Evolutionary conservation across 2,329 filamentous ascomycete species (phyloP).

Genomic region (Xylariales sp.): DNA sequence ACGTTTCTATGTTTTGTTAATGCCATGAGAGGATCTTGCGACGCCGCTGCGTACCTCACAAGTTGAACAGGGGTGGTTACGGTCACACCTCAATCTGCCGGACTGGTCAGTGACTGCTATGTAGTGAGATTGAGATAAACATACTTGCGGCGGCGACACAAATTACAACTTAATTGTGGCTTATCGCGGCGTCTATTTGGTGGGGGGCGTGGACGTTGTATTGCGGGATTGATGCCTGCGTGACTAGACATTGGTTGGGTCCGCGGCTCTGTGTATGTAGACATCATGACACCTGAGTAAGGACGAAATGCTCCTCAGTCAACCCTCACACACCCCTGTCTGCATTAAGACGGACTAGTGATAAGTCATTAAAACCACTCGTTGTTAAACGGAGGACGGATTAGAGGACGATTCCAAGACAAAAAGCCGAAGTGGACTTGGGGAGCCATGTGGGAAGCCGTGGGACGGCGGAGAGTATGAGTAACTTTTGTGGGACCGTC

Average conservation of each 20-base stretch:
- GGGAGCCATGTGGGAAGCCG: no score
- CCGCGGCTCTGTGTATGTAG: conserved; percentile 19
- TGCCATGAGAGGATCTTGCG: background rate
- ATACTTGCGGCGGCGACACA: conserved; percentile 42
- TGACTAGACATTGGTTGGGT: background rate
- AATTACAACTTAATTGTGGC: conserved; percentile 41
- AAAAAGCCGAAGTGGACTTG: conserved; percentile 1
- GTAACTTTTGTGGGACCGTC: conserved; percentile 24
- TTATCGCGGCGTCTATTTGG: conserved; percentile 43
- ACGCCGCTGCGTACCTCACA: conserved; percentile 31
- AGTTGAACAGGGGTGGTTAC: conserved; percentile 39
- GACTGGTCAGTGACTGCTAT: conserved; percentile 12
- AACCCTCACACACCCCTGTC: conserved; percentile 23
- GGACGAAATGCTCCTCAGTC: conserved; percentile 3
- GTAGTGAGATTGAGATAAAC: conserved; percentile 4
- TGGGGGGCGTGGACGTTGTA: conserved; percentile 38
- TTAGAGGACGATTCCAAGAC: conserved; percentile 1
- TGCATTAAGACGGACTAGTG: background rate
- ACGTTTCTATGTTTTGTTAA: conserved; percentile 36
- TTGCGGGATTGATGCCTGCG: conserved; percentile 8
- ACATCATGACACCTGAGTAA: conserved; percentile 22
- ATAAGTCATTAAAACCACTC: conserved; percentile 13
- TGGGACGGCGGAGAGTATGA: background rate
- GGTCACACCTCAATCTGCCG: conserved; percentile 40
- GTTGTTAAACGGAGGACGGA: conserved; percentile 2